These are phyloP conservation scores for Fusarium siculi DNA, from an alignment of 2,329 filamentous ascomycete genomes.

Conservation along the genomic window DNA sequence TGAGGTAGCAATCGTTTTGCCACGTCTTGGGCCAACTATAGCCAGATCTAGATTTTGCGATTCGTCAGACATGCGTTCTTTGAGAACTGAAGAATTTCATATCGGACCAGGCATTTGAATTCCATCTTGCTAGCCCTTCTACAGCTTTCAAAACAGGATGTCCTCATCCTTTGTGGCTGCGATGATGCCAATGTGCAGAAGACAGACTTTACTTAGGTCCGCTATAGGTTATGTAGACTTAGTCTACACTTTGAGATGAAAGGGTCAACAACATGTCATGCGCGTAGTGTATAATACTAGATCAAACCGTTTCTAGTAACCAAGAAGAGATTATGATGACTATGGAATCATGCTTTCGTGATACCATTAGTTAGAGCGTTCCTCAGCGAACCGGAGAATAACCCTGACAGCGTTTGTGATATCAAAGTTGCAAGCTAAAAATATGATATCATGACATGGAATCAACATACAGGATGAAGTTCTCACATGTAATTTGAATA, in stretches of 20 bases:
- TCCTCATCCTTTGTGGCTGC: too few species aligned
- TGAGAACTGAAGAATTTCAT: neutral
- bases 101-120: fast-evolving
- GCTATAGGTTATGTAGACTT: neutral
- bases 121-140: neutral
- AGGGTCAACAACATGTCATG: too few species aligned
- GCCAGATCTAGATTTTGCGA: fast-evolving
- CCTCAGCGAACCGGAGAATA: fast-evolving
- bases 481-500: neutral
- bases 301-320: fast-evolving
- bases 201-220: fast-evolving
- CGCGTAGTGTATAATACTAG: fast-evolving
- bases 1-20: fast-evolving
- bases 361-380: fast-evolving
- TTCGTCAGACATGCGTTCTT: fast-evolving
- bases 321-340: fast-evolving
- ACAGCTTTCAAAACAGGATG: fast-evolving
- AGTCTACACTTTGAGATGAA: fast-evolving
- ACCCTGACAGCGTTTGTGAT: fast-evolving
- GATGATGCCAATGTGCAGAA: neutral
- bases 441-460: fast-evolving
- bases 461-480: fast-evolving
- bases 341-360: fast-evolving
- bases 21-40: fast-evolving
- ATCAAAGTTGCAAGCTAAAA: fast-evolving